These are phyloP conservation scores for Achaetomiella virescens DNA, from an alignment of 495 filamentous ascomycete genomes.

Conservation along the genomic window DNA sequence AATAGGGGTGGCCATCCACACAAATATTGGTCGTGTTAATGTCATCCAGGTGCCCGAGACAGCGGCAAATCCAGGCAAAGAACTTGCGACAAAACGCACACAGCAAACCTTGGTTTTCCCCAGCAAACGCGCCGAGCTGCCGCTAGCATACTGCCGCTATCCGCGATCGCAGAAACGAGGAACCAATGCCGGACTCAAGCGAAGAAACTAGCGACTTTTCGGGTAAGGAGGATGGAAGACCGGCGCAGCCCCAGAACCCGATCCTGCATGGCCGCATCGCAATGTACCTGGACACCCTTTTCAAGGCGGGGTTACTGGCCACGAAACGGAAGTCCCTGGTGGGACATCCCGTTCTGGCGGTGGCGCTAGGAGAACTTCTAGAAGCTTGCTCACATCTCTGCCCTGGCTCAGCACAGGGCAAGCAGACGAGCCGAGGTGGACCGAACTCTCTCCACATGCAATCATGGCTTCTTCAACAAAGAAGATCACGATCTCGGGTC, in stretches of 20 bases:
- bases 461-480: not conserved
- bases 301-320: not conserved
- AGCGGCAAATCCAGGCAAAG: not conserved
- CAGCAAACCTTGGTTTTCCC: not conserved
- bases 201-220: not conserved
- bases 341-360: not conserved
- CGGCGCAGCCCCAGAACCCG: not conserved
- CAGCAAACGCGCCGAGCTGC: not conserved
- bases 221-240: not conserved
- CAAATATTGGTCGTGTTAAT: not conserved
- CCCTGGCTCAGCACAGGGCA: not conserved
- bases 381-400: slow-evolving; percentile 18
- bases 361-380: slow-evolving; percentile 14
- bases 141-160: slow-evolving; percentile 6
- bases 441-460: slow-evolving; percentile 6
- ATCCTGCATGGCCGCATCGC: not conserved
- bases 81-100: not conserved
- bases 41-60: slow-evolving; percentile 6
- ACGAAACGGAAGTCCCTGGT: not conserved
- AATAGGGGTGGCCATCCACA: not conserved
- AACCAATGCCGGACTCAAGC: not conserved
- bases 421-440: slow-evolving; percentile 6
- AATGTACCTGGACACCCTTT: no score
- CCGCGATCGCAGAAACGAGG: slow-evolving; percentile 5
- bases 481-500: not conserved